phyloP scores from a whole-genome alignment of 306 rosid species.

The Prinsepia uniflora region DNA sequence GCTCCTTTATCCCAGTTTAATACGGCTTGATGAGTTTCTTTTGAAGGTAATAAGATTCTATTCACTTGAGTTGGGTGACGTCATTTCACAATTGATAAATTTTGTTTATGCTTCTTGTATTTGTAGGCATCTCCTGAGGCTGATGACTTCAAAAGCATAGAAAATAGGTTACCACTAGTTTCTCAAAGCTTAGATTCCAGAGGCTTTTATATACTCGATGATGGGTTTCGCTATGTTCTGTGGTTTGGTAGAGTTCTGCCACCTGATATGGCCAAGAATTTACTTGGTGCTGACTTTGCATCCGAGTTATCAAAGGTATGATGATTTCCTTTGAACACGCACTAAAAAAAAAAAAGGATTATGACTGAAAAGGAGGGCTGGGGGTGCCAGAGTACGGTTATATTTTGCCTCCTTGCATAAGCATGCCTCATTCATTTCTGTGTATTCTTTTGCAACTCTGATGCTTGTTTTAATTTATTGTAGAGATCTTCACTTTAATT shows the following conservation, averaged over 20 bases:
- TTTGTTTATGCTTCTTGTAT: constrained; percentile 27
- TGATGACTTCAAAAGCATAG: constrained; percentile 47
- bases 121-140: constrained; percentile 50
- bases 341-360: not conserved
- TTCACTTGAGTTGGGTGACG: constrained; percentile 15
- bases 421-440: not conserved
- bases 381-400: not conserved
- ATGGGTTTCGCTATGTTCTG: constrained; percentile 72
- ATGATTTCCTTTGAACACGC: constrained; percentile 6
- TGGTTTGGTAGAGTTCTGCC: constrained; percentile 96
- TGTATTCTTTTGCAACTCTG: not conserved
- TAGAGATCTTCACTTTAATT: not conserved
- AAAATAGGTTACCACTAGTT: constrained; percentile 73
- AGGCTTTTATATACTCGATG: constrained; percentile 76
- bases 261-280: constrained; percentile 84
- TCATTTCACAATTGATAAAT: constrained; percentile 18
- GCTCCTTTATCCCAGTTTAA: constrained; percentile 78
- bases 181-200: constrained; percentile 86
- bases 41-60: constrained; percentile 48
- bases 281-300: constrained; percentile 84
- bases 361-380: not conserved
- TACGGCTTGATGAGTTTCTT: constrained; percentile 77
- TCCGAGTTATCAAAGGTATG: constrained; percentile 96
- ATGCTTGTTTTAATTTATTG: not conserved
- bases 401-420: not conserved